These are phyloP conservation scores for Coemansia sp. DNA, from an alignment of 192 early-diverging fungal species.

Conservation along the genomic window DNA sequence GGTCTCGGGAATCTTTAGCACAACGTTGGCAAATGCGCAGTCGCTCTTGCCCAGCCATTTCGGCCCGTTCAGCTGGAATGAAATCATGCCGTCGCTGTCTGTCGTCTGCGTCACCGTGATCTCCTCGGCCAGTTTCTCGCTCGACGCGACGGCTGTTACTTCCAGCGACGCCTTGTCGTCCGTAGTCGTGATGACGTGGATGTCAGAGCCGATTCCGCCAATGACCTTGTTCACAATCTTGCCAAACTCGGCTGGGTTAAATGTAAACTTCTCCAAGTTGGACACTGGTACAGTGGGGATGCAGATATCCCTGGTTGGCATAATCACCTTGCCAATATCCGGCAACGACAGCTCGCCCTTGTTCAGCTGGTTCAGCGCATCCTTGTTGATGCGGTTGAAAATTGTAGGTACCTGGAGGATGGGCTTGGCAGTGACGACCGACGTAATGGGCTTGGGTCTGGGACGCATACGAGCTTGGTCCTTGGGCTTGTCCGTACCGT, in stretches of 20 bases:
- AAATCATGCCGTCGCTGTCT: slow-evolving; percentile 32
- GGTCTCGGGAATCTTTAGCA: slow-evolving; percentile 33
- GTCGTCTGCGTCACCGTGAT: slow-evolving; percentile 27
- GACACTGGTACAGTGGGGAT: slow-evolving; percentile 33
- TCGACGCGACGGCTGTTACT: slow-evolving; percentile 39
- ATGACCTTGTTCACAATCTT: slow-evolving; percentile 38
- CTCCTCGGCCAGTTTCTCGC: slow-evolving; percentile 36
- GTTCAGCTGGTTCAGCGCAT: slow-evolving; percentile 25
- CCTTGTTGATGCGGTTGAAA: slow-evolving; percentile 22
- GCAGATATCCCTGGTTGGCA: slow-evolving; percentile 24
- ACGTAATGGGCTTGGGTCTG: slow-evolving; percentile 15
- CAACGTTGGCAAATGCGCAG: slow-evolving; percentile 44
- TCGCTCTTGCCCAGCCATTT: slow-evolving; percentile 39
- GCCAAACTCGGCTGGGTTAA: slow-evolving; percentile 30
- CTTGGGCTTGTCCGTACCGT: neutral
- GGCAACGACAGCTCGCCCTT: slow-evolving; percentile 25
- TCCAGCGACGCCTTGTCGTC: slow-evolving; percentile 31
- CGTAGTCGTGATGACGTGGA: slow-evolving; percentile 28
- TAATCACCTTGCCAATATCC: slow-evolving; percentile 17
- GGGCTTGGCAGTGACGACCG: neutral
- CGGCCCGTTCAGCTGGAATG: slow-evolving; percentile 43
- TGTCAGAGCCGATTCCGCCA: slow-evolving; percentile 41
- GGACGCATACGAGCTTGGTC: slow-evolving; percentile 1
- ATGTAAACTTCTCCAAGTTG: slow-evolving; percentile 28
- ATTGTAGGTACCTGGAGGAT: neutral